Evolutionary conservation across 306 rosid genomes (phyloP).

Genomic region (Astragalus glycyphyllos): DNA sequence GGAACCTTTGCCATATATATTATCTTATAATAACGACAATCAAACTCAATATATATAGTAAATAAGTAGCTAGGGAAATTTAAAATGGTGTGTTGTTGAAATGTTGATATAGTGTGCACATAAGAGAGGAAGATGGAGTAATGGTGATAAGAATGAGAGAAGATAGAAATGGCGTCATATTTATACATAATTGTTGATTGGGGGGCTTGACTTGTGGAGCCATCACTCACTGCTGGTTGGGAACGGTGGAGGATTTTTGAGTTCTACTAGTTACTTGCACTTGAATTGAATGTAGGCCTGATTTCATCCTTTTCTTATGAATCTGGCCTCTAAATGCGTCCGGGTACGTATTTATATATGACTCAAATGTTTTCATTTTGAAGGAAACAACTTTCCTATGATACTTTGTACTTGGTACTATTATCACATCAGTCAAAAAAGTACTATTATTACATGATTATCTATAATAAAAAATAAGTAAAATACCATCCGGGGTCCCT

Average conservation of each 20-base stretch:
- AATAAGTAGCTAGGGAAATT: not conserved
- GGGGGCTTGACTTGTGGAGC: not conserved
- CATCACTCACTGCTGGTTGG: not conserved
- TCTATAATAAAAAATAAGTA: not conserved
- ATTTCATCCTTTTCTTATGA: conserved; percentile 27
- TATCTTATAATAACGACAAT: not conserved
- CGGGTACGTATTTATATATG: not conserved
- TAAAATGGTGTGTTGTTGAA: conserved; percentile 23
- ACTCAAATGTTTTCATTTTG: not conserved
- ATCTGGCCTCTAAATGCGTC: conserved; percentile 36
- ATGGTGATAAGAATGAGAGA: not conserved
- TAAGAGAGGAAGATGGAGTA: conserved; percentile 35
- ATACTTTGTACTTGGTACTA: too few species aligned
- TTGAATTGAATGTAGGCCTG: conserved; percentile 34
- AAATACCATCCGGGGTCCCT: too few species aligned
- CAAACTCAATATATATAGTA: not conserved
- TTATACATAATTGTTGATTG: conserved; percentile 32
- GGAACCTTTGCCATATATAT: conserved; percentile 44
- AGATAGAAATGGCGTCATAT: conserved; percentile 46
- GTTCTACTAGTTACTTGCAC: not conserved
- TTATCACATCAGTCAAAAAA: too few species aligned
- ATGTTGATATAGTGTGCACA: conserved; percentile 56
- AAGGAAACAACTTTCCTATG: not conserved
- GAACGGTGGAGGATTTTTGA: conserved; percentile 10
- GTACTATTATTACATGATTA: not conserved